Evolutionary conservation across 1,139 yeast genomes (phyloP), one percentile per base, ranked within the genome.

Genomic region (Pichia sp.): DNA sequence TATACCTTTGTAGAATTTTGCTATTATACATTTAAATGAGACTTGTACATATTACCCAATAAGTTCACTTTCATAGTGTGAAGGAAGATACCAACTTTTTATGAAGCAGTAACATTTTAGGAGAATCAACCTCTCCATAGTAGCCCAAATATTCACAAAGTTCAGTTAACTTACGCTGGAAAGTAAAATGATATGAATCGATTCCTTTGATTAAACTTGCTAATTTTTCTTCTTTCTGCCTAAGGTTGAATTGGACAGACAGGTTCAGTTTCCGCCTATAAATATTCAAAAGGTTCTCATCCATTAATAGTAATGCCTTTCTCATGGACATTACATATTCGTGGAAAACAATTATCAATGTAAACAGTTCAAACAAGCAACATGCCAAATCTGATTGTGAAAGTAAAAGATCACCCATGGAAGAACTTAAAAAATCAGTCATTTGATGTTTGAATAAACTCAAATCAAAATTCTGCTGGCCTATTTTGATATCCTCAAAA

Each of bases 371-470:
- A 56, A 75, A 74, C 21, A 79, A 71, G 10, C 79, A 71, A 47
- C 74, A 71, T 47, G 86, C 71, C 48, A 86, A 69, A 46, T 74
- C 76, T 25, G 79, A 76, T 52, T 82, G 80, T 1, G 93, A 84
- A 48, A 88, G 71, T 64, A 87, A 74, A 25, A 90, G 80, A 57
- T 85, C 88, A 57, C 82, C 78, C 61, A 88, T 68, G 28, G 86
- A 74, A 1, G 85, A 79, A 62, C 84, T 86, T 55, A 88, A 69
- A 60, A 79, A 84, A 5, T 77, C 74, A 39, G 83, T 80, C 55
- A 87, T 74, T 40, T 71, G 71, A 22, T 69, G 70, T 57, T 76
- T 75, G 36, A 87, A 70, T 16, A 70, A 66, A 48, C 78, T 82
- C 16, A 86, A 74, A 37, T 83, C 82, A n/a, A 60, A 51, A 3